phyloP scores from a whole-genome alignment of 2,329 filamentous ascomycete genomes.

The Elsinoe perseae region DNA sequence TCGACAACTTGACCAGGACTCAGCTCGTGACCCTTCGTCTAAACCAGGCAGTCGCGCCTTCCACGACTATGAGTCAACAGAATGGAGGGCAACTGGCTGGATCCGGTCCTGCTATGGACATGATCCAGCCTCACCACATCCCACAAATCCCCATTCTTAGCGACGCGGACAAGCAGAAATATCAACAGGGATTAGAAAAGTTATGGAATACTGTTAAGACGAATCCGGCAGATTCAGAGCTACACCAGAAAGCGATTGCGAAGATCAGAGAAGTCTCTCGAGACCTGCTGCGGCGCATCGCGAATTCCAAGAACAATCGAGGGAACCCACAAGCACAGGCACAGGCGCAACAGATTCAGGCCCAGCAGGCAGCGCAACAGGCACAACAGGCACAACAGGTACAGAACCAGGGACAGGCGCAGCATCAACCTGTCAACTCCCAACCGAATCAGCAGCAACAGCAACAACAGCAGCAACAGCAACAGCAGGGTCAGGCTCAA shows the following conservation, averaged over 20 bases:
- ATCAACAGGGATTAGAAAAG: conserved; percentile 17
- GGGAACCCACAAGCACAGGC: conserved; percentile 4
- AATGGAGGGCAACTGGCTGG: conserved; percentile 12
- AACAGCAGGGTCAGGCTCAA: conserved; percentile 16
- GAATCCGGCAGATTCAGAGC: conserved; percentile 16
- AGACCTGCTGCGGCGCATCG: conserved; percentile 16
- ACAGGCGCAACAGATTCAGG: conserved; percentile 6
- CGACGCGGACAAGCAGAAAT: conserved; percentile 15
- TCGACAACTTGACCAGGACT: neutral
- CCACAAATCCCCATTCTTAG: conserved; percentile 18
- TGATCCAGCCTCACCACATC: conserved; percentile 20
- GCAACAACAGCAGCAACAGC: conserved; percentile 11
- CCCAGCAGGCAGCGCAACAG: conserved; percentile 5
- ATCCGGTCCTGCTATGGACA: conserved; percentile 11
- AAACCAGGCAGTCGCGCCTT: neutral
- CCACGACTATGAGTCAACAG: conserved; percentile 9
- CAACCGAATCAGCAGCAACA: conserved; percentile 17
- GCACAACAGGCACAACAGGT: conserved; percentile 7
- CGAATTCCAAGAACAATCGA: conserved; percentile 15
- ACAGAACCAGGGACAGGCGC: conserved; percentile 9
- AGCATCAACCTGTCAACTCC: conserved; percentile 18
- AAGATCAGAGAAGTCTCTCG: conserved; percentile 22
- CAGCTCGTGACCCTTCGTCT: no score
- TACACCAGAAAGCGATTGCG: conserved; percentile 17
- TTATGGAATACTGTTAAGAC: conserved; percentile 18